These are phyloP conservation scores for Rhododendron mucronatum DNA, from an alignment of 148 eudicot genomes.

Conservation along the genomic window DNA sequence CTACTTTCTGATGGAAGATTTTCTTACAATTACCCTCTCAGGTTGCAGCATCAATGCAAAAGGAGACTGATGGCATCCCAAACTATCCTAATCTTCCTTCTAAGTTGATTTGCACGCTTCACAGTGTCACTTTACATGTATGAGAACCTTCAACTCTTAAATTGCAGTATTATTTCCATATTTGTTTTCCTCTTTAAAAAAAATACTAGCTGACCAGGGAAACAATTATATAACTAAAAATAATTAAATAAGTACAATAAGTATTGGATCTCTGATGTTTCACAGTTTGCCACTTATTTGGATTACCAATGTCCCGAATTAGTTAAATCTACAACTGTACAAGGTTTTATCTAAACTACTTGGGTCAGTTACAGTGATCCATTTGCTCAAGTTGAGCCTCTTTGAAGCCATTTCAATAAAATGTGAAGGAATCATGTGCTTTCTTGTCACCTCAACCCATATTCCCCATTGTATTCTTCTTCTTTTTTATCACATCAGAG, in stretches of 20 bases:
- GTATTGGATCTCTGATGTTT: background rate
- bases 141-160: conserved; percentile 17
- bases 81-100: conserved; percentile 96
- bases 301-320: background rate
- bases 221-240: background rate
- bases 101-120: conserved; percentile 97
- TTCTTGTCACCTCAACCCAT: conserved; percentile 1
- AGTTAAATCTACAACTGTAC: background rate
- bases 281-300: conserved; percentile 2
- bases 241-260: background rate
- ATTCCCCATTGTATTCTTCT: background rate
- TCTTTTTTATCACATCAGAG: background rate
- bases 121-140: conserved; percentile 88
- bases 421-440: background rate
- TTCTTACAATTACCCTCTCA: conserved; percentile 18
- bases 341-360: background rate
- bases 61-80: conserved; percentile 77
- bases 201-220: background rate
- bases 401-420: background rate
- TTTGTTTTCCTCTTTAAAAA: background rate
- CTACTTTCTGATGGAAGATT: conserved; percentile 19
- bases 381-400: background rate
- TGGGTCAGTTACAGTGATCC: background rate
- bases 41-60: conserved; percentile 99
- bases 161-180: background rate